Evolutionary conservation across 2,329 filamentous ascomycete species (phyloP), one percentile per base, ranked within the genome.

Genomic region (Colletotrichum simmondsii): DNA sequence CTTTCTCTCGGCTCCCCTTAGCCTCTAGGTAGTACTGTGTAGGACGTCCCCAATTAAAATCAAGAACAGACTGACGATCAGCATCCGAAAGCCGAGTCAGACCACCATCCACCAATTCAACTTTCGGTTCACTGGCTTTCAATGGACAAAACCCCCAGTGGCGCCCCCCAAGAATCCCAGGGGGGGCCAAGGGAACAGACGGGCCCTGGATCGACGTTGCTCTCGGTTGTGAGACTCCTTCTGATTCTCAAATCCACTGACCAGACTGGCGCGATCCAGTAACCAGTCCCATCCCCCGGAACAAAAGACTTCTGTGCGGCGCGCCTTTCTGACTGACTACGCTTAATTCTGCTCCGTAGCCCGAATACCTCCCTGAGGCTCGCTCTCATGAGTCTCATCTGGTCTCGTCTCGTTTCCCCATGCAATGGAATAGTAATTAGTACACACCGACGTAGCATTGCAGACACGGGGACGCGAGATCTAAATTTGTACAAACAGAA

Each of bases 21-120:
- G 37, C 14, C 14, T 35, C 32, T 35, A 35, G 32, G 32, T 35
- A 35, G 32, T 35, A 35, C 32, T 1, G 1, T 5, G 32, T 35
- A 12, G 11, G 0, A 35, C 1, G 52, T 26, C 32, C 66, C 67
- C 66, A 58, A 12, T 60, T 35, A 52, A 65, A 65, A 72, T 61
- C 66, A 70, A 60, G 66, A 42, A 32, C 26, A 64, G 37, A 52
- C 49, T 56, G 66, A 60, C 60, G 70, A 72, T 65, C 60, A 46
- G 64, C 66, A 70, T 72, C 59, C 60, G 66, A 65, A 49, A 65
- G 60, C 66, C 46, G 66, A 70, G 66, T 70, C 66, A 70, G 54
- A 46, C 42, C 58, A 68, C 65, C 22, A 57, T 22, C 30, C 11
- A 49, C 26, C 22, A 32, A 32, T 8, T 26, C 19, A n/a, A 12